Evolutionary conservation across 2,329 filamentous ascomycete species (phyloP), one percentile per base, ranked within the genome.

Genomic region (Dryadomyces quercus-mongolicae): DNA sequence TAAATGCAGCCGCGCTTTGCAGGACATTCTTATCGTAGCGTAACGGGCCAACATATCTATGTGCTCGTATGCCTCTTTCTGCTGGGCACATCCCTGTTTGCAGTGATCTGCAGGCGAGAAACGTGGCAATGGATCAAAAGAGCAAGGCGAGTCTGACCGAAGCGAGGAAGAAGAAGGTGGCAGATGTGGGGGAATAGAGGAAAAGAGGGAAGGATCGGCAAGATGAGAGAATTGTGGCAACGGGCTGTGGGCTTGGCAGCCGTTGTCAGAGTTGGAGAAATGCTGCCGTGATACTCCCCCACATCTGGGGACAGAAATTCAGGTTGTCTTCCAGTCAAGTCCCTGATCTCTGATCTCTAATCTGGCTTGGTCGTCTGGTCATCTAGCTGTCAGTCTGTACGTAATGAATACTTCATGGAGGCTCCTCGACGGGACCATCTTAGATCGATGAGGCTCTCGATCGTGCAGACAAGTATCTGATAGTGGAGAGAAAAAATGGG

Each of bases 181-280:
- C 12, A 8, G 20, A 16, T 21, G 20, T 13, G 20, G 43, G 43
- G 20, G 21, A 47, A 47, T 20, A 6, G 21, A 15, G 22, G 21
- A 16, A 8, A 31, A 16, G 45, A 20, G 43, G 43, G 5, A 21
- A 21, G 43, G 43, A 45, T 21, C n/a, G n/a, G 43, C n/a, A 21
- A 21, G 12, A 12, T 8, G 43, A 43, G 40, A 40, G 15, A 44
- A 20, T 6, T 54, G 55, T 55, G 54, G 56, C 55, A 57, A 55
- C 55, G 56, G n/a, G 7, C 15, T 40, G 34, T 40, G 36, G 36
- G 15, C 51, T 34, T 21, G 21, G 22, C 5, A 18, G n/a, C 15
- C n/a, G n/a, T n/a, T n/a, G 22, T 21, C 22, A 34, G 31, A 16
- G 22, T 13, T 13, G 36, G 10, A 9, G 36, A 16, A 12, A 40